Evolutionary conservation across 176 grass and related monocot species (phyloP).

Genomic region (Carex pumila): DNA sequence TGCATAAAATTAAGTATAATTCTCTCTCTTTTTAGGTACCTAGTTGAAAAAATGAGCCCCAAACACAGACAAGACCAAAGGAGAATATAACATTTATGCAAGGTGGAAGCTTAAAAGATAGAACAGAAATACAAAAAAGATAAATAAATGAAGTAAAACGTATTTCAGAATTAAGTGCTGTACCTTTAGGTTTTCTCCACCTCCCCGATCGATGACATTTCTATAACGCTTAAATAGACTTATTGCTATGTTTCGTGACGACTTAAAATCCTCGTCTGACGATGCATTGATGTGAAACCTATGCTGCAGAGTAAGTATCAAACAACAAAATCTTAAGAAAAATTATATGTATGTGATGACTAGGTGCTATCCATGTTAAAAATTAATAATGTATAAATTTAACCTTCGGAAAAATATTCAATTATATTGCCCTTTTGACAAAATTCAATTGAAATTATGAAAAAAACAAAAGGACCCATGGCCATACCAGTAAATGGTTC

Average conservation of each 20-base stretch:
- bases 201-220: conserved; percentile 72
- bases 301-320: conserved; percentile 33
- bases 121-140: not conserved
- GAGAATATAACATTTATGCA: not conserved
- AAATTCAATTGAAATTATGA: not conserved
- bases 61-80: not conserved
- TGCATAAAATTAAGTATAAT: not conserved
- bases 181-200: conserved; percentile 81
- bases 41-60: not conserved
- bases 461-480: conserved; percentile 19
- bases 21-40: not conserved
- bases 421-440: not conserved
- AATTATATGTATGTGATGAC: not conserved
- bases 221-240: conserved; percentile 86
- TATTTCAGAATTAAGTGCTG: conserved; percentile 14
- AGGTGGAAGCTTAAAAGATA: not conserved
- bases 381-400: not conserved
- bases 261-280: conserved; percentile 71
- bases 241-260: conserved; percentile 71
- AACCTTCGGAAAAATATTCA: not conserved
- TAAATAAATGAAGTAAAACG: not conserved
- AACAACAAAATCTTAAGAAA: not conserved
- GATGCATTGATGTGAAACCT: conserved; percentile 73
- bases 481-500: conserved; percentile 34
- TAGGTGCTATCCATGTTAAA: not conserved